Conservation (phyloP, 805 yeast genomes). For the Saccharomycopsis selenospora region DNA sequence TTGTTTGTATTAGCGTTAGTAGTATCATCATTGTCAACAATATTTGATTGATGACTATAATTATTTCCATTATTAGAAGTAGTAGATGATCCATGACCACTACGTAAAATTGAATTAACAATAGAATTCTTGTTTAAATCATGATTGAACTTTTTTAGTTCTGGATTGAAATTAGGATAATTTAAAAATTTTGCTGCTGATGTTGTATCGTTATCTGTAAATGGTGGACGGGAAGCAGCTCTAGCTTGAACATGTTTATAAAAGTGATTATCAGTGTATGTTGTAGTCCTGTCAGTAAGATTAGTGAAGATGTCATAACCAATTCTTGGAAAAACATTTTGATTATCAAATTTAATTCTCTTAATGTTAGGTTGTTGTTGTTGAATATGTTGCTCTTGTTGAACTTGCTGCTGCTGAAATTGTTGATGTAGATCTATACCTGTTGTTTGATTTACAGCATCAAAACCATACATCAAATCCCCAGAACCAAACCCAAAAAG, state of each 20-base stretch:
- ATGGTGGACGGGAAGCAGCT: background rate
- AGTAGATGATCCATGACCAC: background rate
- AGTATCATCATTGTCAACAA: too few species aligned
- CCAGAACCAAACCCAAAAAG: conserved; percentile 16
- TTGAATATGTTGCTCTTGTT: background rate
- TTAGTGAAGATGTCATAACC: conserved; percentile 15
- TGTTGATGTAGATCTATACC: too few species aligned
- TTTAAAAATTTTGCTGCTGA: conserved; percentile 2
- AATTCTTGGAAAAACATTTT: conserved; percentile 9
- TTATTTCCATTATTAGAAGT: too few species aligned
- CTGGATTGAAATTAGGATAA: conserved; percentile 14
- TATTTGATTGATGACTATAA: too few species aligned
- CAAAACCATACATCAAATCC: conserved; percentile 12
- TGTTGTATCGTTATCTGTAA: conserved; percentile 2
- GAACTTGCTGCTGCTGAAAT: too few species aligned
- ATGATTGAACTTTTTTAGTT: conserved; percentile 7
- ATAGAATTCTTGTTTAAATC: conserved; percentile 4
- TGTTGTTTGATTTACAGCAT: background rate
- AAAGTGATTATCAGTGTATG: background rate
- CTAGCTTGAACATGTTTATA: background rate
- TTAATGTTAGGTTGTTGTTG: background rate
- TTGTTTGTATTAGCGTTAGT: background rate
- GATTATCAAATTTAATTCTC: background rate
- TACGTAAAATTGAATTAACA: background rate
- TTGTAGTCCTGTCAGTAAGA: background rate